phyloP scores from a whole-genome alignment of 768 basidiomycete genomes.

The Macrocybe gigantea region DNA sequence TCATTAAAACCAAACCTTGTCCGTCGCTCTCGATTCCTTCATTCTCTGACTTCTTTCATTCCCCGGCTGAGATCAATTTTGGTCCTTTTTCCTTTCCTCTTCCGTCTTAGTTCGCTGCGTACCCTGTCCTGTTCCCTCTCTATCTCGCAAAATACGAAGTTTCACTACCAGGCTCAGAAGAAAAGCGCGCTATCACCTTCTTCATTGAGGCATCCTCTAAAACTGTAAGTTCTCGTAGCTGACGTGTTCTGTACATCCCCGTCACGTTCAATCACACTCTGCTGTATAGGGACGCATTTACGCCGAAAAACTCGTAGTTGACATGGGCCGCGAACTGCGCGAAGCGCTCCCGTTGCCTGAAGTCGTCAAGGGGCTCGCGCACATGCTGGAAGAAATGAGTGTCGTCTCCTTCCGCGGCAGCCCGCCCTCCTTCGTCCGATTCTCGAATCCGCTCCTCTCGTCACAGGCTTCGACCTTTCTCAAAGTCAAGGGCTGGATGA shows the following conservation, averaged over 20 bases:
- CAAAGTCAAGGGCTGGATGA: too few species aligned
- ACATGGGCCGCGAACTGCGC: slow-evolving; percentile 4
- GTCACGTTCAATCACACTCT: not conserved
- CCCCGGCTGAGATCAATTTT: not conserved
- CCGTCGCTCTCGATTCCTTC: slow-evolving; percentile 11
- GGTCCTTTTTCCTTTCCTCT: not conserved
- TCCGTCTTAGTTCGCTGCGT: slow-evolving; percentile 44
- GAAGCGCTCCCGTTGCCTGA: not conserved
- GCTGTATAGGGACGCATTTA: slow-evolving; percentile 16
- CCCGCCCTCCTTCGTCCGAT: not conserved
- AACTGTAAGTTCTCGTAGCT: slow-evolving; percentile 14
- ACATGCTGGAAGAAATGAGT: not conserved
- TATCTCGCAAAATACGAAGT: slow-evolving; percentile 51
- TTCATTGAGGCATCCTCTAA: slow-evolving; percentile 27
- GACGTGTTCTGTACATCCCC: not conserved
- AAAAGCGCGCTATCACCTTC: slow-evolving; percentile 12
- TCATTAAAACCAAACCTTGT: slow-evolving; percentile 43
- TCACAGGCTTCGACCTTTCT: not conserved
- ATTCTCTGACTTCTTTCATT: not conserved
- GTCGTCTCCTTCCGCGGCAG: not conserved
- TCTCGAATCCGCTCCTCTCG: not conserved
- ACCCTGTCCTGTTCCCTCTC: slow-evolving; percentile 59
- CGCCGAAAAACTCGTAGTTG: slow-evolving; percentile 6
- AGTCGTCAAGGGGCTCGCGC: not conserved
- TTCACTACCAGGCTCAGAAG: slow-evolving; percentile 4